phyloP scores from a whole-genome alignment of 345 rosid species.

The Lumnitzera racemosa region DNA sequence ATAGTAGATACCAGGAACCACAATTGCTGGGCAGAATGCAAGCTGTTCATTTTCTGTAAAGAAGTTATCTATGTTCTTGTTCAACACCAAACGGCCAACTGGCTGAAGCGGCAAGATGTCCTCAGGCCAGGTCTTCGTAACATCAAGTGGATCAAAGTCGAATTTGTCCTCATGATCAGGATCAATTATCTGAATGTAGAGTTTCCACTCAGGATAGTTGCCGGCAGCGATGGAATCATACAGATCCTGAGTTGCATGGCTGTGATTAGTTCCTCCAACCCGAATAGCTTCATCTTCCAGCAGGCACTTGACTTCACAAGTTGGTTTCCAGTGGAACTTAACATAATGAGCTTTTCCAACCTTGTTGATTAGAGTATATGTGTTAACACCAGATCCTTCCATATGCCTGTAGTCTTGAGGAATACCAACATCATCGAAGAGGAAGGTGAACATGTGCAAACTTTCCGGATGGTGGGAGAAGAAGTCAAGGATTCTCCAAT shows the following conservation, averaged over 20 bases:
- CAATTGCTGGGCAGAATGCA: slow-evolving; percentile 76
- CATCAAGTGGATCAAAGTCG: slow-evolving; percentile 95
- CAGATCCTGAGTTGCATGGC: slow-evolving; percentile 46
- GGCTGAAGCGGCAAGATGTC: slow-evolving; percentile 90
- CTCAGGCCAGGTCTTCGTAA: slow-evolving; percentile 94
- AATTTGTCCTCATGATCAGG: slow-evolving; percentile 66
- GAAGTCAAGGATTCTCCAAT: slow-evolving; percentile 13
- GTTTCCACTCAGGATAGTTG: slow-evolving; percentile 84
- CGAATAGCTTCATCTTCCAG: slow-evolving; percentile 11
- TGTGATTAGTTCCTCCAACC: slow-evolving; percentile 9
- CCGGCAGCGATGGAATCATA: slow-evolving; percentile 90
- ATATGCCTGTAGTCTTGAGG: slow-evolving; percentile 12
- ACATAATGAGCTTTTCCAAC: slow-evolving; percentile 1
- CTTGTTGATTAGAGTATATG: slow-evolving; percentile 5
- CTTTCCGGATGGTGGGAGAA: slow-evolving; percentile 14
- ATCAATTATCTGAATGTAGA: slow-evolving; percentile 75
- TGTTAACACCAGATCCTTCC: slow-evolving; percentile 6
- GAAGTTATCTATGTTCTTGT: slow-evolving; percentile 93
- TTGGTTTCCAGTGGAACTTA: slow-evolving; percentile 11
- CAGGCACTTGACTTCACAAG: slow-evolving; percentile 6
- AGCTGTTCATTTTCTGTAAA: slow-evolving; percentile 86
- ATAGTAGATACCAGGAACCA: slow-evolving; percentile 80
- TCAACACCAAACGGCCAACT: slow-evolving; percentile 92
- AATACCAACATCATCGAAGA: slow-evolving; percentile 4
- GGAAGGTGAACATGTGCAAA: slow-evolving; percentile 4